These are phyloP conservation scores for Barnettozyma pratensis DNA, from an alignment of 805 yeast genomes.

Conservation along the genomic window DNA sequence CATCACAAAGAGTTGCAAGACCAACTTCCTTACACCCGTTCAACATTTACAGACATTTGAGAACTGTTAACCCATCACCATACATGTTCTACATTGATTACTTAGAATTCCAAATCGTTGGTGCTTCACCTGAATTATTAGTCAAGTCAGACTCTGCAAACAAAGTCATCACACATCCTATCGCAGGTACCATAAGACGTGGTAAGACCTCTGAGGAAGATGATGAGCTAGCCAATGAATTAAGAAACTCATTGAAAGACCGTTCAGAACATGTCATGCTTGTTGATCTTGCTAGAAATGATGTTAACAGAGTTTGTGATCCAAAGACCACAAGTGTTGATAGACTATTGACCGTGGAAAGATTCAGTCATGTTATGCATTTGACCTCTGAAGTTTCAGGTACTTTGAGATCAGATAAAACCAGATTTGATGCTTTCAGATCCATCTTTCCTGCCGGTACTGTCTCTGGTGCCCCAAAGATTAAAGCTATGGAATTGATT, in stretches of 20 bases:
- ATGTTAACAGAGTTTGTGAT: conserved; percentile 89
- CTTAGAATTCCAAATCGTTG: conserved; percentile 88
- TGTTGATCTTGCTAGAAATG: conserved; percentile 96
- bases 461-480: conserved; percentile 97
- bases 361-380: conserved; percentile 97
- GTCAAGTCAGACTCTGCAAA: conserved; percentile 73
- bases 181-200: conserved; percentile 93
- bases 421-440: conserved; percentile 94
- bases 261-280: conserved; percentile 98
- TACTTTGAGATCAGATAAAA: conserved; percentile 72
- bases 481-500: conserved; percentile 92
- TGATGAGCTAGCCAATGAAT: conserved; percentile 68
- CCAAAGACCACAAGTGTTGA: conserved; percentile 85
- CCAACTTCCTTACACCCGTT: conserved; percentile 95
- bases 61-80: conserved; percentile 97
- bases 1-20: conserved; percentile 93
- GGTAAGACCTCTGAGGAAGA: conserved; percentile 93
- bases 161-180: conserved; percentile 89
- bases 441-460: conserved; percentile 99
- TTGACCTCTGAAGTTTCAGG: conserved; percentile 94
- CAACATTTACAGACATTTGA: conserved; percentile 88
- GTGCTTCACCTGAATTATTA: conserved; percentile 94
- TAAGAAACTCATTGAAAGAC: conserved; percentile 78
- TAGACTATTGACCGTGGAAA: conserved; percentile 80
- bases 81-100: conserved; percentile 92